Conservation (phyloP, 140 eudicot genomes). For the Ambrosia hybrid region DNA sequence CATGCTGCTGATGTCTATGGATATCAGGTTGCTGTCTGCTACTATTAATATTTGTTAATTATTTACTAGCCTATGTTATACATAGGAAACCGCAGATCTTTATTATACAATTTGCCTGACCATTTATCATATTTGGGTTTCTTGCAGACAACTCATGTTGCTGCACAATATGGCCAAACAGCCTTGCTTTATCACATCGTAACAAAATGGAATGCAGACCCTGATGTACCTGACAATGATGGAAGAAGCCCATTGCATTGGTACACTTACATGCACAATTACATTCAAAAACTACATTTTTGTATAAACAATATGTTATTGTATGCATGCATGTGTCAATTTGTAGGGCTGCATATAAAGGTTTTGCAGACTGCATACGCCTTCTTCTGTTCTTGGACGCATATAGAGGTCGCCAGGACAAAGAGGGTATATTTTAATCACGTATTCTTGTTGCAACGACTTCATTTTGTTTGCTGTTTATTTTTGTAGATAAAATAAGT, state of each 20-base stretch:
- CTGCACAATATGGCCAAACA: slow-evolving; percentile 99
- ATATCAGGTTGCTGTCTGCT: slow-evolving; percentile 74
- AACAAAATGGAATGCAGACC: slow-evolving; percentile 98
- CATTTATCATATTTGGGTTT: background rate
- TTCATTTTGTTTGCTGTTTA: background rate
- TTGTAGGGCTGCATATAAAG: slow-evolving; percentile 98
- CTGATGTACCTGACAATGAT: slow-evolving; percentile 93
- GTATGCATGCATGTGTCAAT: slow-evolving; percentile 1
- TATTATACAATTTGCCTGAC: background rate
- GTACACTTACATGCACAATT: slow-evolving; percentile 41
- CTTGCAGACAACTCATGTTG: slow-evolving; percentile 92
- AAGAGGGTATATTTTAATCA: slow-evolving; percentile 63
- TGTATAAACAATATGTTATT: background rate
- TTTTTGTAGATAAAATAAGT: background rate
- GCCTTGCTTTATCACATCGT: slow-evolving; percentile 86
- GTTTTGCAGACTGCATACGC: slow-evolving; percentile 95
- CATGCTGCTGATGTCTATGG: slow-evolving; percentile 86
- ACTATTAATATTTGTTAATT: background rate
- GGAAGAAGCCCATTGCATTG: slow-evolving; percentile 99
- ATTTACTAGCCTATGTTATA: background rate
- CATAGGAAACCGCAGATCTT: background rate
- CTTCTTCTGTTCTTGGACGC: slow-evolving; percentile 90
- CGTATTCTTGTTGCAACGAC: background rate
- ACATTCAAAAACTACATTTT: background rate
- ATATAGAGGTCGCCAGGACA: slow-evolving; percentile 93